These are phyloP conservation scores for Aspergillus carbonarius DNA, from an alignment of 2,329 filamentous ascomycete species.

Conservation along the genomic window DNA sequence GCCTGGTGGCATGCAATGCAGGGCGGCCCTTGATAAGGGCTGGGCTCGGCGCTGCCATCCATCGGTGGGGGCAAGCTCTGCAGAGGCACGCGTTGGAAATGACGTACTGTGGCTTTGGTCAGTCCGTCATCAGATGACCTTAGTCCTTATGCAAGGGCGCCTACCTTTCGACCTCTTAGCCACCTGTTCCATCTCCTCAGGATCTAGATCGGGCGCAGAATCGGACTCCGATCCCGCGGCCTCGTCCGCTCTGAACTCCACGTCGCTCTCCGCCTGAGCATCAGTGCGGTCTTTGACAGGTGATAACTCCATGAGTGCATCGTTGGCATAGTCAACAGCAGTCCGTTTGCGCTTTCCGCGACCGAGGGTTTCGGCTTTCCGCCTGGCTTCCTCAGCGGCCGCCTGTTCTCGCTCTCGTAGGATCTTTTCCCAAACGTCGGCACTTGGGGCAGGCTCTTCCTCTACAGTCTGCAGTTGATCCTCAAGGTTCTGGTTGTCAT, in stretches of 20 bases:
- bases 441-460: conserved; percentile 55
- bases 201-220: conserved; percentile 19
- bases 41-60: conserved; percentile 21
- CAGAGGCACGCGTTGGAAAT: conserved; percentile 39
- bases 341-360: conserved; percentile 74
- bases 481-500: conserved; percentile 68
- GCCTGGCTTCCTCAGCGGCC: conserved; percentile 69
- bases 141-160: not conserved
- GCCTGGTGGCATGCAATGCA: conserved; percentile 56
- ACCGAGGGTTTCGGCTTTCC: conserved; percentile 72
- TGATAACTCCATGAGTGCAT: conserved; percentile 15
- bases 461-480: conserved; percentile 59
- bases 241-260: conserved; percentile 32
- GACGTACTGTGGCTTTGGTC: conserved; percentile 28
- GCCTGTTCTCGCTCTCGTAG: conserved; percentile 77
- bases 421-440: conserved; percentile 86
- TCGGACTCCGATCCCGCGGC: conserved; percentile 28
- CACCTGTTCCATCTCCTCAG: conserved; percentile 26
- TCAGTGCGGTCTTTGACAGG: conserved; percentile 23
- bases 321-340: conserved; percentile 42
- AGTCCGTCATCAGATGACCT: conserved; percentile 1
- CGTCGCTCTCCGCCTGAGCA: conserved; percentile 27
- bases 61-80: conserved; percentile 8
- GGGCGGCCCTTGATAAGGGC: not conserved
- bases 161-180: conserved; percentile 23